A percentile compares a stretch with the other conserved stretches of the same genome.
phyloP scores from a whole-genome alignment of 225 moss, liverwort and hornwort genomes.

The Physcomitrellopsis africana region DNA sequence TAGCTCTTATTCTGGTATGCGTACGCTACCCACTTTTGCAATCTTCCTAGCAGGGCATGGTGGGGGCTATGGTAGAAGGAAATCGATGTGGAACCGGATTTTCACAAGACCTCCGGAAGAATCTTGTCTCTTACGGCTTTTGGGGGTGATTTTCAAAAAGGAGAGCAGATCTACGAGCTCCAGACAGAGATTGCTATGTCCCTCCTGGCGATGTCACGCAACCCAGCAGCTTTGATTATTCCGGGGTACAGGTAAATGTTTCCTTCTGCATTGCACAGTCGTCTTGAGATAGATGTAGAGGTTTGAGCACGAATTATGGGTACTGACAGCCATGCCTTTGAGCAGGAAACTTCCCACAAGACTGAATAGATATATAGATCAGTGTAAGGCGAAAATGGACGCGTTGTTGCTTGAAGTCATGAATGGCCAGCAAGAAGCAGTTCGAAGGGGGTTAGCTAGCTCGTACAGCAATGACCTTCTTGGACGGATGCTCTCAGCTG shows the following conservation, averaged over 20 bases:
- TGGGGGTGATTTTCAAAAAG: conserved; percentile 35
- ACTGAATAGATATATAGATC: conserved; percentile 8
- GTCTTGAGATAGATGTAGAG: neutral
- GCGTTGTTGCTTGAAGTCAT: conserved; percentile 14
- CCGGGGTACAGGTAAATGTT: conserved; percentile 24
- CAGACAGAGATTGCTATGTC: neutral
- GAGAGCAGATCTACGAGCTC: conserved; percentile 23
- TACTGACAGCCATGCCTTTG: neutral
- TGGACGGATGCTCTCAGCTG: conserved; percentile 29
- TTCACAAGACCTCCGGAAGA: conserved; percentile 29
- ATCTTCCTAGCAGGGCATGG: conserved; percentile 31
- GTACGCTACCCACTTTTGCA: neutral
- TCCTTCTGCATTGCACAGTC: neutral
- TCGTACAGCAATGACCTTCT: conserved; percentile 28
- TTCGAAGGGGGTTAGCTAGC: neutral
- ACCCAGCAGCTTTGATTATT: conserved; percentile 6
- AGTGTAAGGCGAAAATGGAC: neutral
- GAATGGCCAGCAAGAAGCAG: conserved; percentile 5
- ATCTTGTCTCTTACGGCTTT: conserved; percentile 41
- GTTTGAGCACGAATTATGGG: neutral
- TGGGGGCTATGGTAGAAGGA: conserved; percentile 37
- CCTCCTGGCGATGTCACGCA: neutral
- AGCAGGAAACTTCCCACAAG: conserved; percentile 25
- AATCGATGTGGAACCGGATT: conserved; percentile 32
- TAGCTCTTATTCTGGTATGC: neutral